These are phyloP conservation scores for Mycena latifolia DNA, from an alignment of 768 basidiomycete genomes.

Conservation along the genomic window DNA sequence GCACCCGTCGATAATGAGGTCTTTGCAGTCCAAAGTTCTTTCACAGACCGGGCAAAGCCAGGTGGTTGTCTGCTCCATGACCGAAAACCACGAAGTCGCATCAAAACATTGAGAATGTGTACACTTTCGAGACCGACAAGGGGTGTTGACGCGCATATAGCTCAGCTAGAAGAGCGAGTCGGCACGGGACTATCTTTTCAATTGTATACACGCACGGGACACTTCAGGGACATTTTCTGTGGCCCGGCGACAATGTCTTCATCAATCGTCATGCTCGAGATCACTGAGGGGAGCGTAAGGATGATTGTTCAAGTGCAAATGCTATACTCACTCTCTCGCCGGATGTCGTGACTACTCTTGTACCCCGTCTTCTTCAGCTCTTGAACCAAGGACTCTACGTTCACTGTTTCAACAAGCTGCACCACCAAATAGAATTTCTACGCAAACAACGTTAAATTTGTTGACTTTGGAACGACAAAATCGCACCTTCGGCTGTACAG, in stretches of 20 bases:
- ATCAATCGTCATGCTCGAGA: constrained; percentile 71
- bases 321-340: constrained; percentile 70
- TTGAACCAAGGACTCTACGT: constrained; percentile 77
- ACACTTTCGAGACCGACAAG: constrained; percentile 89
- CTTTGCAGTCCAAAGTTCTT: constrained; percentile 78
- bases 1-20: constrained; percentile 94
- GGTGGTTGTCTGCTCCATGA: constrained; percentile 97
- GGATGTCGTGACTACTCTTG: constrained; percentile 71
- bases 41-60: constrained; percentile 97
- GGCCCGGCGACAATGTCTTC: constrained; percentile 94
- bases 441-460: background rate
- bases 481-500: constrained; percentile 76
- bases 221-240: constrained; percentile 92
- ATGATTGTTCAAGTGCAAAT: constrained; percentile 6
- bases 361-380: constrained; percentile 78
- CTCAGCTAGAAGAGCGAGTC: constrained; percentile 66
- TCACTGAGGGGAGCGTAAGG: constrained; percentile 58
- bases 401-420: constrained; percentile 85
- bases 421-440: constrained; percentile 91
- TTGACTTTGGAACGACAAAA: background rate
- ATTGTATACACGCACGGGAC: constrained; percentile 75
- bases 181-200: background rate
- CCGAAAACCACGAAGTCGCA: constrained; percentile 91
- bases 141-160: constrained; percentile 85
- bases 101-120: constrained; percentile 97